Evolutionary conservation across 78 protist species (phyloP), one percentile per base, ranked within the genome.

Genomic region (Dictyostelium intermedium): DNA sequence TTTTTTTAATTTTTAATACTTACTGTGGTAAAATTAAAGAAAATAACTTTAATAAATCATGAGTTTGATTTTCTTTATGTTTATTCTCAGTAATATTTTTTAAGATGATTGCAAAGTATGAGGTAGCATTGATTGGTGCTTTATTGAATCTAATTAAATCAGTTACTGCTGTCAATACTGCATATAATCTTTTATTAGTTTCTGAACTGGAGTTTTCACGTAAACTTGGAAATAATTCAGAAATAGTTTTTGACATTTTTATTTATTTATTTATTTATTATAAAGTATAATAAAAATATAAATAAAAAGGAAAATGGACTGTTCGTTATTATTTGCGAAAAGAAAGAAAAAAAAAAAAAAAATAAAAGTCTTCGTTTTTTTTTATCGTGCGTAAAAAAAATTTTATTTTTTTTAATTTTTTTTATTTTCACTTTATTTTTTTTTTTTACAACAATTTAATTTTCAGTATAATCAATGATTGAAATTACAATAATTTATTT

Each of bases 121-220:
- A 78, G 5, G 93, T 79, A 25, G 93, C 85, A n/a, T 76, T 69
- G 34, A 87, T 87, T 37, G 93, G 93, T 76, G 93, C 93, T 37
- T 87, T 87, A 37, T 87, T 77, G 27, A 82, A 60, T 45, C 47
- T 77, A 53, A 87, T 79, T 23, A 87, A 25, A 79, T 87, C 93
- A 5, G 93, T 87, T 27, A 87, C 78, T 23, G 85, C 93, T 50
- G 25, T 30, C 16, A 87, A 43, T 20, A 74, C 83, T 20, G 83
- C 93, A 39, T 60, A 41, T n/a, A 87, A 56, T 87, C 83, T 50
- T 60, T 63, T 39, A 27, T 23, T 41, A 4, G 79, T 70, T 43
- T 63, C 93, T n/a, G 84, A 61, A 11, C 43, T 32, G 16, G 81
- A 61, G 13, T 23, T 30, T n/a, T 66, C 83, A 23, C 27, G 37